Evolutionary conservation across 2,329 filamentous ascomycete genomes (phyloP).

Genomic region (Fusarium udum): DNA sequence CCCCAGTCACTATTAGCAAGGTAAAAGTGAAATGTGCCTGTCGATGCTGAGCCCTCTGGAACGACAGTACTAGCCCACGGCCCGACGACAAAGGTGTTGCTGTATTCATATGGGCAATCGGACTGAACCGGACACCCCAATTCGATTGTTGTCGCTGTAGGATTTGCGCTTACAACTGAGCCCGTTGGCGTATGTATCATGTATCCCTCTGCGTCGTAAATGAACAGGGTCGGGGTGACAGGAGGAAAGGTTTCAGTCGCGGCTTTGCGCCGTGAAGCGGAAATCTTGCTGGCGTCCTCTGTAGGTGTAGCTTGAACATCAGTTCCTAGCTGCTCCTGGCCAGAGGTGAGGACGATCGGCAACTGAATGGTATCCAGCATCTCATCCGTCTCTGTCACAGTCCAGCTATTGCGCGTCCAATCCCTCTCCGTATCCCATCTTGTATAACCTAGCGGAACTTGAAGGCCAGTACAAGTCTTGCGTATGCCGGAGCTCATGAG

Average conservation of each 20-base stretch:
- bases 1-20: not conserved
- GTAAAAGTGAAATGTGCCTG: not conserved
- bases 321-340: not conserved
- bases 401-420: not conserved
- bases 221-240: not conserved
- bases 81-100: constrained; percentile 9
- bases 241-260: not conserved
- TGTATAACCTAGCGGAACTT: not conserved
- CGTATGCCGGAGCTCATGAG: not conserved
- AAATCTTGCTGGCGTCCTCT: not conserved
- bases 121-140: not conserved
- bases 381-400: not conserved
- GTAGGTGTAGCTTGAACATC: not conserved
- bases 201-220: not conserved
- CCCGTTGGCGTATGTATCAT: not conserved
- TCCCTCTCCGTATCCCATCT: fast-evolving
- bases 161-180: not conserved
- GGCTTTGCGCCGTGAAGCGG: not conserved
- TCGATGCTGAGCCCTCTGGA: not conserved
- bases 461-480: not conserved
- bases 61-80: constrained; percentile 9
- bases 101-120: not conserved
- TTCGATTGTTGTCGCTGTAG: not conserved
- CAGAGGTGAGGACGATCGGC: not conserved
- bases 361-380: not conserved